Conservation (phyloP, 2,329 filamentous ascomycete genomes). For the Chalaropsis thielavioides region DNA sequence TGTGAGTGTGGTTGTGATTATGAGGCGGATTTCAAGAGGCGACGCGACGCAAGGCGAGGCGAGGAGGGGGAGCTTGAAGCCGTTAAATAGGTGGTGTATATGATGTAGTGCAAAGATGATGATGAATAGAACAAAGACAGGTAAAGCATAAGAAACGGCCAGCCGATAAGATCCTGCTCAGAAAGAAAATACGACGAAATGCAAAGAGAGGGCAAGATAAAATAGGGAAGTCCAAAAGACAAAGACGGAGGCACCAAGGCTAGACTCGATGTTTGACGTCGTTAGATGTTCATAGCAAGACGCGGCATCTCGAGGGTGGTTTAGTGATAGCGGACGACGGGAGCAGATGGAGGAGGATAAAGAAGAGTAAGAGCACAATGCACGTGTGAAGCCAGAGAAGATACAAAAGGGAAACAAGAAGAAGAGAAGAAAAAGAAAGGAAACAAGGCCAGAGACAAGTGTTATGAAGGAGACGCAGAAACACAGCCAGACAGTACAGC, state of each 20-base stretch:
- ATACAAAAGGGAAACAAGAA: not conserved
- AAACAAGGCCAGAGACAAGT: too few relatives aligned
- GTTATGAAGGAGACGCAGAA: too few relatives aligned
- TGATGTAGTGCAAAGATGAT: not conserved
- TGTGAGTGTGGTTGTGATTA: not conserved
- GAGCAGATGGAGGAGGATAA: constrained; percentile 1
- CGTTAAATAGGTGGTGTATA: not conserved
- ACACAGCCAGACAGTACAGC: too few relatives aligned
- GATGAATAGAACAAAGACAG: not conserved
- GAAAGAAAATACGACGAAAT: constrained; percentile 3
- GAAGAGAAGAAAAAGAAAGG: not conserved
- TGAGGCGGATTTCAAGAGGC: not conserved
- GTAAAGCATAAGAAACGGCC: constrained; percentile 7
- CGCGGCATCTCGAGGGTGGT: not conserved
- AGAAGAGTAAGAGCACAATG: not conserved
- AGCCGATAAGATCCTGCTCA: constrained; percentile 15
- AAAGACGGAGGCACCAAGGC: not conserved
- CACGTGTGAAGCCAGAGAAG: not conserved
- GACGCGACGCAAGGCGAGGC: too few relatives aligned
- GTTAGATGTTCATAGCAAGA: not conserved
- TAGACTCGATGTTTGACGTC: not conserved
- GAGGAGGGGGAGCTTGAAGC: not conserved
- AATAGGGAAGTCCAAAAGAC: constrained; percentile 7
- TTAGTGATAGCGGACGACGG: constrained; percentile 10
- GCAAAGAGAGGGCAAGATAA: not conserved